Evolutionary conservation across 139 green algal species (phyloP).

Genomic region (Yamagishiella unicocca): DNA sequence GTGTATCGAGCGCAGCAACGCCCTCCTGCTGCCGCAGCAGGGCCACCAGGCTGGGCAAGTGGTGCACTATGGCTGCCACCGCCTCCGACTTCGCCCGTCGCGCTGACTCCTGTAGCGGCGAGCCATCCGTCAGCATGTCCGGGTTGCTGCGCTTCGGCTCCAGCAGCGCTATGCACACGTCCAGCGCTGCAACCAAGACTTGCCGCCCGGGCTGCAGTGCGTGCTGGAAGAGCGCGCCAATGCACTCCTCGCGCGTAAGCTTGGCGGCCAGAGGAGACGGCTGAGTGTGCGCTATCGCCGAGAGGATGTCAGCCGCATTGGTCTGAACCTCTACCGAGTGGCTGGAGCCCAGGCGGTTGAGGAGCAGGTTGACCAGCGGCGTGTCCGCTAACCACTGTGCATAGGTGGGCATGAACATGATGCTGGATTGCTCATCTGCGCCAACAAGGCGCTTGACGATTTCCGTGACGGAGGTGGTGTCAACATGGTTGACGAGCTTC

Average conservation of each 20-base stretch:
- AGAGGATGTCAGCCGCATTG: slow-evolving; percentile 90
- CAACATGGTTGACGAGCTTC: slow-evolving; percentile 76
- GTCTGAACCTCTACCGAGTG: slow-evolving; percentile 68
- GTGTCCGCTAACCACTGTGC: slow-evolving; percentile 84
- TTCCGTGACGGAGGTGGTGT: slow-evolving; percentile 87
- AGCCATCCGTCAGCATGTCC: slow-evolving; percentile 35
- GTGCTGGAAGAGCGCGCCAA: slow-evolving; percentile 66
- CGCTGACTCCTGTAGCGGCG: slow-evolving; percentile 51
- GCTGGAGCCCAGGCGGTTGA: slow-evolving; percentile 67
- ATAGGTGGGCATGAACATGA: slow-evolving; percentile 65
- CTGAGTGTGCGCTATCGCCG: slow-evolving; percentile 82
- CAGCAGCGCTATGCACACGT: slow-evolving; percentile 86
- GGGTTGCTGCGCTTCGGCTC: slow-evolving; percentile 73
- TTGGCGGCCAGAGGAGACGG: slow-evolving; percentile 76
- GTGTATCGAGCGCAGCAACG: slow-evolving; percentile 67
- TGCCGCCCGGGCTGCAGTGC: slow-evolving; percentile 53
- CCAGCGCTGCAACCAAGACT: slow-evolving; percentile 78
- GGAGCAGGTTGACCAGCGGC: slow-evolving; percentile 78
- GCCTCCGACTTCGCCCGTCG: slow-evolving; percentile 53
- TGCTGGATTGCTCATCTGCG: slow-evolving; percentile 85
- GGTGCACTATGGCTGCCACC: slow-evolving; percentile 59
- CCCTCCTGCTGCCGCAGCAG: slow-evolving; percentile 60
- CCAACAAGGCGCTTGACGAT: slow-evolving; percentile 88
- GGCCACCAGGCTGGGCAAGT: slow-evolving; percentile 70
- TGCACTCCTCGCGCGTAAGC: slow-evolving; percentile 65